Evolutionary conservation across 257 asterid genomes (phyloP), one percentile per base, ranked within the genome.

Genomic region (Lycium barbarum): DNA sequence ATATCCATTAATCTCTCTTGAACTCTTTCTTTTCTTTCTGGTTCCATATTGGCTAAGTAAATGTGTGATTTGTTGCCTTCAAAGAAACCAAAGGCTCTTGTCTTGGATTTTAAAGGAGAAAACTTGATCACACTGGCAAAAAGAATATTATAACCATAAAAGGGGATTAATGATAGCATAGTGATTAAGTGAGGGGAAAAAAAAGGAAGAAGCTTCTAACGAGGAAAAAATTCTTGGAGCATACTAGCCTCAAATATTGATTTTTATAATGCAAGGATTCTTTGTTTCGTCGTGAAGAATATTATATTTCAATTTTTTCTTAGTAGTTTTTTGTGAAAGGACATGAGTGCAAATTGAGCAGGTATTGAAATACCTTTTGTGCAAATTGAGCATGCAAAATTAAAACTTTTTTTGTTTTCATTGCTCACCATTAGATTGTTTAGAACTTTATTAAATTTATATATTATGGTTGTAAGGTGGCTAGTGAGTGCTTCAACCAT

Each of bases 11-110:
- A 73, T 65, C 55, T 82, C 59, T 70, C 87, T 83, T 6, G 15
- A 22, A 18, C 33, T 53, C 3, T 43, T 33, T 14, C 8, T 68
- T 74, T 26, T 45, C 90, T 92, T 82, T 91, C 89, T 53, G 88
- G 91, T 84, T 87, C 88, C 85, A 74, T 89, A 58, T 40, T 70
- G 26, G 2, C 65, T 7, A 78, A 51, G 47, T 33, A 78, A 78
- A 78, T 53, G n/a, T 53, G 82, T 51, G 65, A 51, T 53, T 78
- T 53, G 33, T 78, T 78, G 47, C 65, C 45, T 72, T 36, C 65
- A 59, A 33, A 14, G 51, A 38, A 72, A 82, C 53, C 47, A 83
- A 51, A 59, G 47, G 17, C 51, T 9, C 70, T 61, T 35, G 47
- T 70, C 80, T 2, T 10, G 59, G 70, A 82, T 88, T 83, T 54